Evolutionary conservation across 352 stramenopile species (phyloP).

Genomic region (Sclerospora graminicola): DNA sequence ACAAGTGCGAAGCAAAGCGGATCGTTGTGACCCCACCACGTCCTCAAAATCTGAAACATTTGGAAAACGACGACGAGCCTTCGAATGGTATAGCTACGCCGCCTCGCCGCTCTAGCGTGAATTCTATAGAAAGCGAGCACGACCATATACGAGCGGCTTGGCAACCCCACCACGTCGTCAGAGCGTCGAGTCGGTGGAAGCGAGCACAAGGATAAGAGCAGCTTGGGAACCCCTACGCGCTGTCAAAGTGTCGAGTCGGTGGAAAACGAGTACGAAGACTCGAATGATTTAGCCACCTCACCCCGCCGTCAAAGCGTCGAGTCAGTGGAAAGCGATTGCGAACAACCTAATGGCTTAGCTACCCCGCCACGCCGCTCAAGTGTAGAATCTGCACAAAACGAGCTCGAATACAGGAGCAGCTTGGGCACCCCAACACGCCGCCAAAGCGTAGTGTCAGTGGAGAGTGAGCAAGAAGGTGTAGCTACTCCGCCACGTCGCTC

Average conservation of each 20-base stretch:
- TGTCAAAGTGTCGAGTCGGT: not conserved
- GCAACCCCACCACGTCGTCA: constrained; percentile 1
- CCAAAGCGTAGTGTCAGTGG: not conserved
- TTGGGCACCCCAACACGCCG: not conserved
- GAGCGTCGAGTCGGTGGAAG: constrained; percentile 6
- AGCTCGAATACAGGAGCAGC: not conserved
- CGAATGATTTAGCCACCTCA: not conserved
- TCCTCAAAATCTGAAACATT: too few species aligned
- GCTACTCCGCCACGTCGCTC: not conserved
- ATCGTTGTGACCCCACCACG: too few species aligned
- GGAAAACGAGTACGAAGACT: not conserved
- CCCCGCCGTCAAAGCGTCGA: constrained; percentile 4
- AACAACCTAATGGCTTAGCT: not conserved
- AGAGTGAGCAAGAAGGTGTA: constrained; percentile 1
- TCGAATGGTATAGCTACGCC: constrained; percentile 10
- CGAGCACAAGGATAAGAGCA: not conserved
- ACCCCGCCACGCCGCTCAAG: constrained; percentile 1
- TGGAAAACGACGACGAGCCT: constrained; percentile 7
- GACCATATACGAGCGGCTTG: constrained; percentile 15
- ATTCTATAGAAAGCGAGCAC: not conserved
- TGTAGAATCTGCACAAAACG: not conserved
- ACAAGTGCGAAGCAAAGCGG: too few species aligned
- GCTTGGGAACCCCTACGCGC: not conserved
- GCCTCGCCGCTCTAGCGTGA: constrained; percentile 1
- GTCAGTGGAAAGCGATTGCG: constrained; percentile 1